phyloP scores from a whole-genome alignment of 768 basidiomycete genomes.

The Coprinopsis sp. region DNA sequence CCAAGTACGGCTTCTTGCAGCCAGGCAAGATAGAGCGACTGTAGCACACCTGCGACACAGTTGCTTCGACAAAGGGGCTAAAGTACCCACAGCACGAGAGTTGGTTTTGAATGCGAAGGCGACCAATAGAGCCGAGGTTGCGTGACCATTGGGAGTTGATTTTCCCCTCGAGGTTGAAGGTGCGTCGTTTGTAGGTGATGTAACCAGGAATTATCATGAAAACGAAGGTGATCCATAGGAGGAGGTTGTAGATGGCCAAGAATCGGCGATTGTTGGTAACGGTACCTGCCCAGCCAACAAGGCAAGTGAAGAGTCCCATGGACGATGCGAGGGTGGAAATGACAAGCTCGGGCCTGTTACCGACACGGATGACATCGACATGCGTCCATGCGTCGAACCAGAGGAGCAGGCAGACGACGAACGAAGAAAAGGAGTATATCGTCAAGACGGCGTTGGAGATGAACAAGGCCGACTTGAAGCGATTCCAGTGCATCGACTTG shows the following conservation, averaged over 20 bases:
- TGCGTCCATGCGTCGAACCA: conserved; percentile 73
- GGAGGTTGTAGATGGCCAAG: conserved; percentile 72
- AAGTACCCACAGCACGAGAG: conserved; percentile 80
- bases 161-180: conserved; percentile 81
- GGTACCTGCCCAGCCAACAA: conserved; percentile 76
- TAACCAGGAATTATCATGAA: conserved; percentile 75
- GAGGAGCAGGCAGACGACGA: conserved; percentile 64
- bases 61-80: conserved; percentile 76
- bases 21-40: conserved; percentile 66
- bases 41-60: conserved; percentile 70
- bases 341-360: conserved; percentile 62
- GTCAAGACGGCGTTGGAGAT: conserved; percentile 51
- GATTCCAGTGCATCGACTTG: conserved; percentile 65
- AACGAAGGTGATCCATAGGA: conserved; percentile 71
- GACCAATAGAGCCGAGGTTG: conserved; percentile 50
- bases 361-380: conserved; percentile 69
- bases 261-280: conserved; percentile 81
- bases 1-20: conserved; percentile 62
- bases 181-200: conserved; percentile 65
- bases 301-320: conserved; percentile 56
- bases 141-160: conserved; percentile 75
- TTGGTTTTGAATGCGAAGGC: conserved; percentile 68
- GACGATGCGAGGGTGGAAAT: conserved; percentile 64
- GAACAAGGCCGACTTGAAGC: conserved; percentile 78
- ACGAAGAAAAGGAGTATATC: conserved; percentile 52